Base-by-base conservation (phyloP, 2,329 filamentous ascomycete genomes). In the Sclerotinia glacialis region DNA sequence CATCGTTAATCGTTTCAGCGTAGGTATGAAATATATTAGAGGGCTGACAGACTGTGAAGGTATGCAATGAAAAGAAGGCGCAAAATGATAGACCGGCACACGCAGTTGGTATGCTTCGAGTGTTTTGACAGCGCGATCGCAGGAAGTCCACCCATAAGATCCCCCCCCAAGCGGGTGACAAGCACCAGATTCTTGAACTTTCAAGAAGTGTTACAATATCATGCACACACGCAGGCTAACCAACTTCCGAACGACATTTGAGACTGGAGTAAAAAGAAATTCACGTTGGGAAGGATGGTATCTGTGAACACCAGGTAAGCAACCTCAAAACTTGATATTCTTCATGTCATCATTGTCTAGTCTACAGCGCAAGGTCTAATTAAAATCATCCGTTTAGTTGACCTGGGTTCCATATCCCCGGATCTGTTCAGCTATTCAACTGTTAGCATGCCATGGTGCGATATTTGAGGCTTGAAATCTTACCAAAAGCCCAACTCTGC, bases 351-450 rank as follows among this genome's bases (percentile, higher is more conserved):
- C 67, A 64, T 70, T 67, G 66, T 71, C 72, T 75, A 74, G 69
- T 74, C 71, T 76, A 74, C 73, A 75, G 53, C 65, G 63, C 58
- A 69, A 64, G 54, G 62, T 63, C 52, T 65, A 54, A 61, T 60
- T 60, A 31, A 31, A 52, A 60, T 55, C 23, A 54, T 55, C 50
- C n/a, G 26, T 66, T 74, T 75, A 85, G 72, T 81, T 80, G 67
- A 81, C 79, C 83, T 98, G 93, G 34, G 93, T 96, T 69, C 95
- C 95, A 78, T 99, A 99, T 54, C 95, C 95, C 79, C 87, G 90
- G 79, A 99, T 97, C 74, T 89, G 86, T 78, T 98, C 94, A 31
- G 95, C 95, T 82, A 70, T 74, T 42, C 31, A 40, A 65, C n/a
- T 46, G 64, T 74, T 70, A 73, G 72, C 65, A 56, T 49, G n/a